Evolutionary conservation across 305 asterid species (phyloP).

Genomic region (Solanum chacoense): DNA sequence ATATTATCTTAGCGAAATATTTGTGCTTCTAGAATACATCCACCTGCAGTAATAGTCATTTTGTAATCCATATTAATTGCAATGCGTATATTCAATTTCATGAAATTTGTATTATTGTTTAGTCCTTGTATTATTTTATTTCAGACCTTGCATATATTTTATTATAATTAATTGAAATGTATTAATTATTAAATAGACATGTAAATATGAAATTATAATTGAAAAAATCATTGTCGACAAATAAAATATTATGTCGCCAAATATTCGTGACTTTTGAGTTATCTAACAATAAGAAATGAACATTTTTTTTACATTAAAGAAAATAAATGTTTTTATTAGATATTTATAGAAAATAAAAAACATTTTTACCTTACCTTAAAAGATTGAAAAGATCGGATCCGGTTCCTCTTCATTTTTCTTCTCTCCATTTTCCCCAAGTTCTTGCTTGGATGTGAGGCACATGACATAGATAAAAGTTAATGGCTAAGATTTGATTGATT

Average conservation of each 20-base stretch:
- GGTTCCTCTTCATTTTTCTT: no score
- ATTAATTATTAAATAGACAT: no score
- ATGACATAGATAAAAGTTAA: no score
- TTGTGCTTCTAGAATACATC: neutral
- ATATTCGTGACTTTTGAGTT: no score
- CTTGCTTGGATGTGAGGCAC: no score
- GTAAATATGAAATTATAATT: no score
- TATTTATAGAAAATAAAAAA: neutral
- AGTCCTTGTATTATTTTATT: neutral
- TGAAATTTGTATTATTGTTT: neutral
- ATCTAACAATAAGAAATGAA: neutral
- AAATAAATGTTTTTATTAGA: neutral
- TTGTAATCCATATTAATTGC: neutral
- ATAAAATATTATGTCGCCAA: no score
- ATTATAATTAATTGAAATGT: no score
- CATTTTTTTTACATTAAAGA: neutral
- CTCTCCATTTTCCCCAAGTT: no score
- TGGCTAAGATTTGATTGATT: no score
- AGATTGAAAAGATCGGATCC: neutral
- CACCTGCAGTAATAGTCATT: neutral
- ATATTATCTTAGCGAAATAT: neutral
- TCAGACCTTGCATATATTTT: neutral
- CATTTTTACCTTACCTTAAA: neutral
- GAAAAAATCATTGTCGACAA: no score
- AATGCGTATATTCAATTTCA: neutral